Evolutionary conservation across 2,329 filamentous ascomycete species (phyloP), one percentile per base, ranked within the genome.

Genomic region (Trichothecium sympodiale): DNA sequence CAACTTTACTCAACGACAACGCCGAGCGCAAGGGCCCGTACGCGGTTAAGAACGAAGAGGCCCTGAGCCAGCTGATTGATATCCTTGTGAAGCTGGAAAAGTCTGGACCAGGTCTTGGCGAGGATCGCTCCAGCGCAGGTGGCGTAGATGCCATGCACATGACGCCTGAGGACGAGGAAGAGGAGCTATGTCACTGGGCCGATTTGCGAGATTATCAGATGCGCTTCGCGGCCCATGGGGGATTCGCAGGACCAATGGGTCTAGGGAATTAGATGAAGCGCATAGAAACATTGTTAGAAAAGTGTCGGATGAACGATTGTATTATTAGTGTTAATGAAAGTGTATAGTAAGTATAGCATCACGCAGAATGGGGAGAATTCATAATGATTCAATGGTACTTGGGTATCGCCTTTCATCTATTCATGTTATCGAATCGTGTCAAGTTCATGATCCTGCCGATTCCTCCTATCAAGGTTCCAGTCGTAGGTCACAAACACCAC

Each of bases 121-220:
- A 31, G 13, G n/a, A 17, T 5, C 44, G 51, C 33, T 41, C 56
- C 45, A 43, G 43, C 18, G 28, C 45, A n/a, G 44, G 41, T 46
- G 50, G 51, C 38, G 43, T 59, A 2, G 53, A 55, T 18, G 51
- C 40, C 44, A 50, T 42, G 33, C 49, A 51, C 26, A 68, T 64
- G 67, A 68, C 62, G 39, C 53, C 51, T 13, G 59, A 83, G 43
- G 74, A 79, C 28, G 84, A 91, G 46, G 83, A 89, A 48, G 73
- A 80, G 35, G 84, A 91, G 55, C 57, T 91, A 45, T 67, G 74
- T 15, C 69, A 76, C 39, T 94, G 86, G 86, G 80, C 82, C 0
- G 83, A 83, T 52, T 57, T 94, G 43, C 70, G 83, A 39, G 81
- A 89, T 35, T 83, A 83, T 44, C 86, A 93, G 56, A 57, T 79